These are phyloP conservation scores for Leishmania lainsoni DNA, from an alignment of 208 protist species.

Conservation along the genomic window DNA sequence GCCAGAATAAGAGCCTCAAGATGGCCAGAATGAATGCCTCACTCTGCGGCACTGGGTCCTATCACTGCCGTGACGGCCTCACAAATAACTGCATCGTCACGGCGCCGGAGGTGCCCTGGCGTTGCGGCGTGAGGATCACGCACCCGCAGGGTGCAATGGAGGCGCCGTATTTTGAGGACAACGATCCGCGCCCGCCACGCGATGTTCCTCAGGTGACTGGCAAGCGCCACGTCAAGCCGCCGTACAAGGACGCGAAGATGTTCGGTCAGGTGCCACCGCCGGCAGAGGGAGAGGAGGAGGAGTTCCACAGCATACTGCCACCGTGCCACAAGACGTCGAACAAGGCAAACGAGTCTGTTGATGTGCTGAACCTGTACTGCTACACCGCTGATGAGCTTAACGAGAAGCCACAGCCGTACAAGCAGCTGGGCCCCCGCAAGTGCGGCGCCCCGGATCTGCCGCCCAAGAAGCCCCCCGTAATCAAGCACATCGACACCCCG, in stretches of 20 bases:
- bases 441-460: conserved; percentile 56
- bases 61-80: conserved; percentile 18
- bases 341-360: conserved; percentile 69
- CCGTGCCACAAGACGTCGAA: conserved; percentile 47
- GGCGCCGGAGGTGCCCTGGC: conserved; percentile 39
- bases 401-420: conserved; percentile 49
- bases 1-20: conserved; percentile 5
- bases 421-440: conserved; percentile 55
- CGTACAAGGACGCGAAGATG: conserved; percentile 32
- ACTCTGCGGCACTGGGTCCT: not conserved
- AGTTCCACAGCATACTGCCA: conserved; percentile 15
- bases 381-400: conserved; percentile 72
- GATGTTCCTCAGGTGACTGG: conserved; percentile 26
- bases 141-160: conserved; percentile 36
- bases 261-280: conserved; percentile 20
- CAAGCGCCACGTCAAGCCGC: conserved; percentile 43
- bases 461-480: conserved; percentile 38
- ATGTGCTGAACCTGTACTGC: conserved; percentile 75
- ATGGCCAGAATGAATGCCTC: not conserved
- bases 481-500: conserved; percentile 55
- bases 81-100: conserved; percentile 45
- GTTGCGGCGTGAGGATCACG: conserved; percentile 40
- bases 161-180: conserved; percentile 69
- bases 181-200: conserved; percentile 49
- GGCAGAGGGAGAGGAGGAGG: conserved; percentile 7